phyloP scores from a whole-genome alignment of 2,329 filamentous ascomycete species.

The Amauroascus niger region DNA sequence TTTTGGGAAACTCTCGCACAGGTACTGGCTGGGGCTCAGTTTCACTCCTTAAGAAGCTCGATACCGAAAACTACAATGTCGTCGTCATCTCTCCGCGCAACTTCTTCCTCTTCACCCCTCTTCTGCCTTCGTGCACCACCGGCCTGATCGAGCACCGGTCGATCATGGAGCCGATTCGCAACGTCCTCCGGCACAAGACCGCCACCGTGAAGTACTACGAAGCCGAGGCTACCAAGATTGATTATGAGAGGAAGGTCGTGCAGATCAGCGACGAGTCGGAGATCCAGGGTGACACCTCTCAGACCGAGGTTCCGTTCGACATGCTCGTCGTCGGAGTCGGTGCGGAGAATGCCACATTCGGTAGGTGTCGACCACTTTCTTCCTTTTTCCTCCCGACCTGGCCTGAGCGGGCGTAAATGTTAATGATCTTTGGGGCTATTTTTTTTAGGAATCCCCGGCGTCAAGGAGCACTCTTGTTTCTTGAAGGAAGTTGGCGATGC shows the following conservation, averaged over 20 bases:
- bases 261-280: slow-evolving; percentile 88
- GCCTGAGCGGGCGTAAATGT: too few relatives aligned
- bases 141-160: slow-evolving; percentile 97
- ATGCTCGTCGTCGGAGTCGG: slow-evolving; percentile 97
- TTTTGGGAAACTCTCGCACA: slow-evolving; percentile 33
- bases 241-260: slow-evolving; percentile 79
- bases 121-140: slow-evolving; percentile 93
- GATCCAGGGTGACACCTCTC: slow-evolving; percentile 68
- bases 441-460: slow-evolving; percentile 70
- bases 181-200: slow-evolving; percentile 92
- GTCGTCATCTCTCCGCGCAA: slow-evolving; percentile 95
- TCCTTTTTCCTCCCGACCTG: not conserved
- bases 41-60: slow-evolving; percentile 94
- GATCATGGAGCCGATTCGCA: slow-evolving; percentile 98
- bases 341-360: slow-evolving; percentile 96
- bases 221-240: slow-evolving; percentile 91
- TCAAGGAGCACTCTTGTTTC: slow-evolving; percentile 92
- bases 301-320: slow-evolving; percentile 91
- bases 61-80: slow-evolving; percentile 98
- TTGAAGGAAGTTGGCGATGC: slow-evolving; percentile 96
- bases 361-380: slow-evolving; percentile 36
- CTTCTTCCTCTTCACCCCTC: slow-evolving; percentile 98
- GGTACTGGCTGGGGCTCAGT: slow-evolving; percentile 95
- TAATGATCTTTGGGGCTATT: not conserved
- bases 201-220: slow-evolving; percentile 93